Conservation (phyloP, 805 yeast genomes). For the Saccharomycopsis schoenii region DNA sequence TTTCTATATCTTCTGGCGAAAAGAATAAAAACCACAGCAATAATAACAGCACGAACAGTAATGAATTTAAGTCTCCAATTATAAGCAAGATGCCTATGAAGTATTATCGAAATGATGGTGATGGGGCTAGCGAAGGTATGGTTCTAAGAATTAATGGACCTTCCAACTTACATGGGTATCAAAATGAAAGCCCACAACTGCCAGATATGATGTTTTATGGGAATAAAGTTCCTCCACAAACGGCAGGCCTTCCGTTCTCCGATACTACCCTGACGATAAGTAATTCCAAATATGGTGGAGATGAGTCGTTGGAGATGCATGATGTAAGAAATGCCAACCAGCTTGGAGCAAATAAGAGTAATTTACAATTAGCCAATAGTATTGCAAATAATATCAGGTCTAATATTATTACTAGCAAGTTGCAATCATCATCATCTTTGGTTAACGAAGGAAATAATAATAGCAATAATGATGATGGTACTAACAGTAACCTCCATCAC, state of each 20-base stretch:
- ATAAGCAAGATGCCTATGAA: not conserved
- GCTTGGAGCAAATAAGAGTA: not conserved
- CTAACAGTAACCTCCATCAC: not conserved
- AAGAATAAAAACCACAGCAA: not conserved
- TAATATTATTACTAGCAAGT: not conserved
- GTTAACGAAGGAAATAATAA: not conserved
- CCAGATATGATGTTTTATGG: not conserved
- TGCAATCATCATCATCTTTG: not conserved
- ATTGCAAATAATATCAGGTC: not conserved
- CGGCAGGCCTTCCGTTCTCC: not conserved
- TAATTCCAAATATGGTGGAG: not conserved
- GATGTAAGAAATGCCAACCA: not conserved
- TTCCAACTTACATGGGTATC: not conserved
- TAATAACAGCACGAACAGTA: not conserved
- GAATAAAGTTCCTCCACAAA: not conserved
- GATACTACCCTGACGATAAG: not conserved
- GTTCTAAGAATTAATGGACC: not conserved
- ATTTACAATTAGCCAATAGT: not conserved
- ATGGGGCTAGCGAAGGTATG: not conserved
- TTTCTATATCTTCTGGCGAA: not conserved
- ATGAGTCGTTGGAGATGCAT: not conserved
- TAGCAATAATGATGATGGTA: not conserved
- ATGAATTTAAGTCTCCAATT: not conserved
- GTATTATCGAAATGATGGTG: not conserved
- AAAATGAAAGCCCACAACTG: not conserved